A percentile compares a stretch with the other conserved stretches of the same genome.
Conservation (phyloP, 345 rosid species). For the Eucalyptus tenuipes region DNA sequence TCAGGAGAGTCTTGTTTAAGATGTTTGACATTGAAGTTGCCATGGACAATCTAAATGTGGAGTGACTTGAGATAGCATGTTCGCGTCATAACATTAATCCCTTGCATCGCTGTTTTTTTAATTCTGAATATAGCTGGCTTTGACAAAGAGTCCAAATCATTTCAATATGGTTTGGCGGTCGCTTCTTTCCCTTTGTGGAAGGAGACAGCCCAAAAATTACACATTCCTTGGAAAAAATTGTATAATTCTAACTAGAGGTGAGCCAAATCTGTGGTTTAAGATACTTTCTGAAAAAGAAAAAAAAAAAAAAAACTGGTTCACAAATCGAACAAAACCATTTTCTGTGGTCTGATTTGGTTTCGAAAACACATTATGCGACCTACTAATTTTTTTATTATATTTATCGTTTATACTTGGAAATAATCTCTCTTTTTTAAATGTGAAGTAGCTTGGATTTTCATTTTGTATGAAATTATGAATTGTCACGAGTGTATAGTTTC, state of each 20-base stretch:
- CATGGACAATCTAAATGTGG: neutral
- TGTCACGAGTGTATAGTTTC: neutral
- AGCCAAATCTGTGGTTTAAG: neutral
- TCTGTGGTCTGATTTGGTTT: neutral
- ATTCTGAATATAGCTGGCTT: neutral
- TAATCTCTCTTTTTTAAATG: neutral
- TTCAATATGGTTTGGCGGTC: neutral
- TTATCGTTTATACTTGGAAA: neutral
- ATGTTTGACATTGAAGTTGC: neutral
- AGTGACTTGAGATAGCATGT: neutral
- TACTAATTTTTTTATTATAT: neutral
- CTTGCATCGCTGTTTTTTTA: neutral
- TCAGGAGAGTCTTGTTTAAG: neutral
- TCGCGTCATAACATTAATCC: neutral
- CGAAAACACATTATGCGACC: fast-evolving
- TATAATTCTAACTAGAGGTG: neutral
- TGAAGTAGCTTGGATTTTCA: neutral
- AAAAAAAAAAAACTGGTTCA: neutral
- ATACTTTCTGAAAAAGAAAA: neutral
- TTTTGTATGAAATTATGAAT: neutral
- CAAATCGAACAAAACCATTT: neutral
- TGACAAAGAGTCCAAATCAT: neutral
- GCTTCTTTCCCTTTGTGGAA: neutral
- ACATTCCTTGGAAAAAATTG: neutral
- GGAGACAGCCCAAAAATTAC: neutral